These are phyloP conservation scores for Phialocephala sp. DNA, from an alignment of 2,329 filamentous ascomycete species.

Conservation along the genomic window DNA sequence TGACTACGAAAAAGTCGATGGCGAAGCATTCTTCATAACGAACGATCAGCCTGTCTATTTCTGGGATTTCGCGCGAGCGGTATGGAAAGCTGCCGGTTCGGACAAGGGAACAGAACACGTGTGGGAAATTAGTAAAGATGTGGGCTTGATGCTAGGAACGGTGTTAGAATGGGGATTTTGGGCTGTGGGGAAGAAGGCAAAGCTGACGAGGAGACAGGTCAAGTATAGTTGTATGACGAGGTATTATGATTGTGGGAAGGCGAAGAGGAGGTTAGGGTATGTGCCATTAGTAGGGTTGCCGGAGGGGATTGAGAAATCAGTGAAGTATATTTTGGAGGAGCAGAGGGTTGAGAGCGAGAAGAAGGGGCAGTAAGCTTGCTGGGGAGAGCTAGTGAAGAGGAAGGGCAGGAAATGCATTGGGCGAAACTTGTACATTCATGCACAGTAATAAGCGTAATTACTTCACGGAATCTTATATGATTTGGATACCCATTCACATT, in stretches of 20 bases:
- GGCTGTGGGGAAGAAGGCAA: slow-evolving; percentile 58
- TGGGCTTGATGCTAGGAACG: slow-evolving; percentile 58
- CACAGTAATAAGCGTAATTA: slow-evolving; percentile 6
- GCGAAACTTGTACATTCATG: background rate
- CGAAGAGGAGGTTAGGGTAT: slow-evolving; percentile 73
- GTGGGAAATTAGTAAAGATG: slow-evolving; percentile 58
- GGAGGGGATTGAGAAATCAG: slow-evolving; percentile 58
- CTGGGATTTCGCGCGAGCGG: slow-evolving; percentile 82
- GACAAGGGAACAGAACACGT: slow-evolving; percentile 58
- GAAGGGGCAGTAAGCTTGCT: slow-evolving; percentile 36
- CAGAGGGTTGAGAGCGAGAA: slow-evolving; percentile 35
- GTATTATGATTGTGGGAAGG: slow-evolving; percentile 80
- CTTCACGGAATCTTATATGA: background rate
- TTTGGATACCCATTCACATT: background rate
- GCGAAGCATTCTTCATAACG: slow-evolving; percentile 88
- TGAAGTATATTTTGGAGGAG: slow-evolving; percentile 38
- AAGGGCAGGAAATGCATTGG: background rate
- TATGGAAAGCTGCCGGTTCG: slow-evolving; percentile 71
- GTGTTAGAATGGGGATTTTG: slow-evolving; percentile 58
- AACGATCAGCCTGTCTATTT: slow-evolving; percentile 90
- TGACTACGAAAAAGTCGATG: slow-evolving; percentile 76
- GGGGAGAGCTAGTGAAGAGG: background rate
- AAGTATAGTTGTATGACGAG: slow-evolving; percentile 75
- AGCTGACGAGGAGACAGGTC: slow-evolving; percentile 52
- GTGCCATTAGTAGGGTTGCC: slow-evolving; percentile 68